phyloP scores from a whole-genome alignment of 2,329 filamentous ascomycete species.

The Parafenestella ontariensis region DNA sequence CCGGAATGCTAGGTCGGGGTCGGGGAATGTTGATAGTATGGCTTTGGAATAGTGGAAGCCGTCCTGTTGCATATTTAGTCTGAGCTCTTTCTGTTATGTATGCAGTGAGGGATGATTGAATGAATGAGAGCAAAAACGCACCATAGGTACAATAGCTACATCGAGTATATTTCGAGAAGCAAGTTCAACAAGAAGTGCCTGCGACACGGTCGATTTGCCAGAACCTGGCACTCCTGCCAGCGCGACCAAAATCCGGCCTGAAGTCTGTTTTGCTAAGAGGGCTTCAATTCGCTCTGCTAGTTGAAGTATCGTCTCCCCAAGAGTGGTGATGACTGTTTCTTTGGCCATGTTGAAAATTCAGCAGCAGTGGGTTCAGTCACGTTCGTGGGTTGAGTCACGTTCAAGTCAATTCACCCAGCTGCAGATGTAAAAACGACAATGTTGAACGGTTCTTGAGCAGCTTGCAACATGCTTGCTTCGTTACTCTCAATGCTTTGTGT shows the following conservation, averaged over 20 bases:
- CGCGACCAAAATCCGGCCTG: constrained; percentile 29
- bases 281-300: not conserved
- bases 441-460: too few species aligned
- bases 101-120: too few species aligned
- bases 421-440: too few species aligned
- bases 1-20: not conserved
- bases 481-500: too few species aligned
- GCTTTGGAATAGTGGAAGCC: not conserved
- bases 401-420: too few species aligned
- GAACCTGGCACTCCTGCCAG: constrained; percentile 38
- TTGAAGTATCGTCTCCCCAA: not conserved
- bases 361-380: too few species aligned
- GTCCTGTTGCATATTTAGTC: not conserved
- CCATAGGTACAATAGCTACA: constrained; percentile 22
- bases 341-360: not conserved
- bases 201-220: constrained; percentile 36
- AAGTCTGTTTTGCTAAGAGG: not conserved
- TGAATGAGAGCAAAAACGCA: not conserved
- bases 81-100: not conserved
- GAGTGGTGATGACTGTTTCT: not conserved
- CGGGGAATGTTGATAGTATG: not conserved
- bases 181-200: constrained; percentile 29
- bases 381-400: too few species aligned
- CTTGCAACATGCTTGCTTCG: too few species aligned
- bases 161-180: constrained; percentile 20